Conservation (phyloP, 352 stramenopile genomes). For the Phytophthora citrophthora region DNA sequence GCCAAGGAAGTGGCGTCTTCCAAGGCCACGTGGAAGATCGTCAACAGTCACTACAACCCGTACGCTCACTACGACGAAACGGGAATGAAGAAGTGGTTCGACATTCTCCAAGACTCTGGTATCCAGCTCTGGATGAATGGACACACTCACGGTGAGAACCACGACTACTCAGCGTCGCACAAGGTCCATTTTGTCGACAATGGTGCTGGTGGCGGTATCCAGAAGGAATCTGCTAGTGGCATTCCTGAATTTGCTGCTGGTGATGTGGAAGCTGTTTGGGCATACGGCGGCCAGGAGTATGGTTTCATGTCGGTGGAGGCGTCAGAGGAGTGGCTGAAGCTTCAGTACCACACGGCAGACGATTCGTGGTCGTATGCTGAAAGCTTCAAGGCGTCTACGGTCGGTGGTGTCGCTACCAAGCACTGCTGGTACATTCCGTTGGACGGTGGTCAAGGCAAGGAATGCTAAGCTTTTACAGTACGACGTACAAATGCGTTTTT, state of each 20-base stretch:
- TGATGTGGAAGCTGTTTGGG: conserved; percentile 68
- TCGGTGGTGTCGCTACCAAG: conserved; percentile 56
- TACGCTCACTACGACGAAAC: conserved; percentile 53
- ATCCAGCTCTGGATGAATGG: conserved; percentile 56
- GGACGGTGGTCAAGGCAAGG: conserved; percentile 40
- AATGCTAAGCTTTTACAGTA: conserved; percentile 27
- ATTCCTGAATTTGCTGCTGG: conserved; percentile 56
- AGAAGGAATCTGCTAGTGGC: conserved; percentile 71
- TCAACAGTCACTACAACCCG: conserved; percentile 68
- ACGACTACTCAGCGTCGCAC: conserved; percentile 56
- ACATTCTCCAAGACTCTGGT: conserved; percentile 42
- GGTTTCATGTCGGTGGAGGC: conserved; percentile 67
- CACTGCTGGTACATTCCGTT: conserved; percentile 78
- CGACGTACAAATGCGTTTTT: conserved; percentile 8
- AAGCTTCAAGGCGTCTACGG: conserved; percentile 44
- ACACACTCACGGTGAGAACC: conserved; percentile 73
- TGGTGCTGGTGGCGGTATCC: conserved; percentile 73
- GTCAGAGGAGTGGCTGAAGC: conserved; percentile 66
- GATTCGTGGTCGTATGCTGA: conserved; percentile 58
- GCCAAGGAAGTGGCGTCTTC: conserved; percentile 47
- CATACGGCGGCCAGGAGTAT: conserved; percentile 65
- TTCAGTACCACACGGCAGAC: conserved; percentile 73
- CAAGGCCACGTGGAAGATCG: conserved; percentile 68
- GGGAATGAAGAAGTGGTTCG: conserved; percentile 49
- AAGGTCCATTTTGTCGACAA: conserved; percentile 80